These are phyloP conservation scores for Diaporthe velutina DNA, from an alignment of 2,329 filamentous ascomycete genomes.

Conservation along the genomic window DNA sequence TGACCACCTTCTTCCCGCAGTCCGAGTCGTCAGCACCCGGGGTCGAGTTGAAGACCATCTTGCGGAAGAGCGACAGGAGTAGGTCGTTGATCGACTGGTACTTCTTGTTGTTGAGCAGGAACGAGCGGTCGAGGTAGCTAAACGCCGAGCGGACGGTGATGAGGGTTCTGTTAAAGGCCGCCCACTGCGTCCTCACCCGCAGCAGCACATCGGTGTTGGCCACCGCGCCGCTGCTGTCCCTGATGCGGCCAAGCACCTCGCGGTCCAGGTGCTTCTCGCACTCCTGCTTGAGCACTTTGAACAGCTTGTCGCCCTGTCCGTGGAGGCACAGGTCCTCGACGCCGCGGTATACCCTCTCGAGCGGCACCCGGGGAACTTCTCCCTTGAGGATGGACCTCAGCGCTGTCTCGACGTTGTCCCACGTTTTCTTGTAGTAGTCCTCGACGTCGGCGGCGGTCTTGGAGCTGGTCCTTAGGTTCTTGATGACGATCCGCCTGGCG, in stretches of 20 bases:
- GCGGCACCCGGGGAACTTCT: constrained; percentile 74
- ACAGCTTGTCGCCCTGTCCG: constrained; percentile 77
- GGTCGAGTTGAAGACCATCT: constrained; percentile 60
- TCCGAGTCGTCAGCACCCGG: constrained; percentile 39
- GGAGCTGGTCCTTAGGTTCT: constrained; percentile 82
- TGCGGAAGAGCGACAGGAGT: constrained; percentile 81
- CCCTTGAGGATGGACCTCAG: constrained; percentile 80
- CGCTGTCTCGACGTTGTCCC: constrained; percentile 80
- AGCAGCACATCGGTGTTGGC: constrained; percentile 75
- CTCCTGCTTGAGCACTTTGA: constrained; percentile 72
- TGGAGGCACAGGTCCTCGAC: constrained; percentile 93
- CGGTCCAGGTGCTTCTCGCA: constrained; percentile 77
- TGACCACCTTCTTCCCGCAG: constrained; percentile 51
- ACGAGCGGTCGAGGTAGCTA: constrained; percentile 93
- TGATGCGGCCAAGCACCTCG: constrained; percentile 68
- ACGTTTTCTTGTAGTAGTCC: constrained; percentile 82
- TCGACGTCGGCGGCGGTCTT: constrained; percentile 72
- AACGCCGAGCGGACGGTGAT: constrained; percentile 88
- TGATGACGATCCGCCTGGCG: constrained; percentile 90
- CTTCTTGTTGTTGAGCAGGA: constrained; percentile 80
- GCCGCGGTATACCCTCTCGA: constrained; percentile 90
- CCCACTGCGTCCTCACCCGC: constrained; percentile 73
- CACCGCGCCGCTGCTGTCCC: constrained; percentile 57
- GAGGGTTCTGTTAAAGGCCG: constrained; percentile 77
- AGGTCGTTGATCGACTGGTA: constrained; percentile 83